phyloP scores from a whole-genome alignment of 1,284 basidiomycete genomes.

The Sporisorium iseilematis-ciliati region DNA sequence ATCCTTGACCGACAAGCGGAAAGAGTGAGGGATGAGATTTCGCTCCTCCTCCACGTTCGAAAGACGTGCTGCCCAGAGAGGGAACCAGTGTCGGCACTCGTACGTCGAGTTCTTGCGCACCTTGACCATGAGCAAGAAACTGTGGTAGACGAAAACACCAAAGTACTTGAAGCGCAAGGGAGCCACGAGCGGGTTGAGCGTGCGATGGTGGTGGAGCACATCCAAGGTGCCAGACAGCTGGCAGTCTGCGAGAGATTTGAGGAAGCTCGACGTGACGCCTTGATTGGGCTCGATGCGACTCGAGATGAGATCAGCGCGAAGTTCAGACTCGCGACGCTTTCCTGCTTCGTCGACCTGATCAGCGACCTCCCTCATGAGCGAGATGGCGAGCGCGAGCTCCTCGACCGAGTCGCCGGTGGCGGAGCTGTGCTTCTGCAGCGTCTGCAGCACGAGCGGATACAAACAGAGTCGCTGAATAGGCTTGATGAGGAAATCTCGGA shows the following conservation, averaged over 20 bases:
- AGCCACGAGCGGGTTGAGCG: slow-evolving; percentile 53
- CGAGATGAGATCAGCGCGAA: slow-evolving; percentile 61
- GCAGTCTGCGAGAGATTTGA: slow-evolving; percentile 61
- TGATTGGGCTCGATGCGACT: slow-evolving; percentile 61
- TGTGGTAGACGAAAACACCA: slow-evolving; percentile 62
- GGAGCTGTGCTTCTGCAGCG: slow-evolving; percentile 58
- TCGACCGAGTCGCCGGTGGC: slow-evolving; percentile 32
- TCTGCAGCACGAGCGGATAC: slow-evolving; percentile 66
- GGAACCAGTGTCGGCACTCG: slow-evolving; percentile 67
- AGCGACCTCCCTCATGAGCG: slow-evolving; percentile 58
- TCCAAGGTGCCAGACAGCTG: slow-evolving; percentile 65
- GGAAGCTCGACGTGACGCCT: slow-evolving; percentile 46
- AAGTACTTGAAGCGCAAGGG: slow-evolving; percentile 68
- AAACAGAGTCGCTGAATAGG: slow-evolving; percentile 68
- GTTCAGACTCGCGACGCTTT: slow-evolving; percentile 57
- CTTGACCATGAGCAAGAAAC: slow-evolving; percentile 65
- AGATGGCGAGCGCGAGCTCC: slow-evolving; percentile 54
- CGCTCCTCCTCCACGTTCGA: slow-evolving; percentile 47
- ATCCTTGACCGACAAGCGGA: slow-evolving; percentile 59
- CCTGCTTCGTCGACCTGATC: slow-evolving; percentile 66
- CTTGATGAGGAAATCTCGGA: slow-evolving; percentile 69
- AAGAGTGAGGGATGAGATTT: slow-evolving; percentile 59
- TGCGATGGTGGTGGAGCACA: slow-evolving; percentile 64
- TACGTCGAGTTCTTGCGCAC: slow-evolving; percentile 63
- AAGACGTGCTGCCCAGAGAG: slow-evolving; percentile 59